A percentile compares a stretch with the other conserved stretches of the same genome.
Evolutionary conservation across 352 stramenopile species (phyloP).

Genomic region (Halophytophthora batemanensis): DNA sequence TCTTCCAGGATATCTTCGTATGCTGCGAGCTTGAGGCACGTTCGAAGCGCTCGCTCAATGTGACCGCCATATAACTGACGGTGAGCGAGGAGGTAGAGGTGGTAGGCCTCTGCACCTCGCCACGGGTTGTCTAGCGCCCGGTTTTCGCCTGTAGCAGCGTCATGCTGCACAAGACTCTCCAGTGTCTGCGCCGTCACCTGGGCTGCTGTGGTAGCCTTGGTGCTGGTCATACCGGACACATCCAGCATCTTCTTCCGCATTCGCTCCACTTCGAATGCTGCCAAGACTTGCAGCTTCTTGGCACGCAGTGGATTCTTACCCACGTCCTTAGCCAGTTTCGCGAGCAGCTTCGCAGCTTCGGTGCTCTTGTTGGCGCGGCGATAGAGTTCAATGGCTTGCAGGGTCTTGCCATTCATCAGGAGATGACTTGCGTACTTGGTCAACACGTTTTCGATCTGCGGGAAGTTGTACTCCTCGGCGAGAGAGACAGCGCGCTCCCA

Average conservation of each 20-base stretch:
- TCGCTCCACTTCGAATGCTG: slow-evolving; percentile 92
- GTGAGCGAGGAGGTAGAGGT: slow-evolving; percentile 92
- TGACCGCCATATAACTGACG: slow-evolving; percentile 88
- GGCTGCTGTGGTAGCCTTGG: slow-evolving; percentile 64
- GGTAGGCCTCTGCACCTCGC: slow-evolving; percentile 92
- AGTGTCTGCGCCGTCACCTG: slow-evolving; percentile 89
- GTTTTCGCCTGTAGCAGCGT: slow-evolving; percentile 76
- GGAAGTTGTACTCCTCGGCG: slow-evolving; percentile 90
- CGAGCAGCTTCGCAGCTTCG: slow-evolving; percentile 89
- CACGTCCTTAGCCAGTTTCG: slow-evolving; percentile 82
- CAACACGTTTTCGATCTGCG: slow-evolving; percentile 93
- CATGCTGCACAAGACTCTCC: slow-evolving; percentile 89
- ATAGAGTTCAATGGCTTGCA: slow-evolving; percentile 92
- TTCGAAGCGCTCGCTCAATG: slow-evolving; percentile 81
- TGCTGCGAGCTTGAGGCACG: slow-evolving; percentile 79
- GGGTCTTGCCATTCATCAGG: slow-evolving; percentile 80
- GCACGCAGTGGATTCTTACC: slow-evolving; percentile 81
- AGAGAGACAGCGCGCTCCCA: slow-evolving; percentile 90
- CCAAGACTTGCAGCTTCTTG: slow-evolving; percentile 93
- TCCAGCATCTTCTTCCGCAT: slow-evolving; percentile 91
- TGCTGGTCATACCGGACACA: slow-evolving; percentile 49
- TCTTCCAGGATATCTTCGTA: slow-evolving; percentile 93
- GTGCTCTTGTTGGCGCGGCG: slow-evolving; percentile 90
- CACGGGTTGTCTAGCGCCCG: slow-evolving; percentile 91
- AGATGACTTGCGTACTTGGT: slow-evolving; percentile 88